Conservation (phyloP, 2,329 filamentous ascomycete species). For the Annulohypoxylon truncatum region DNA sequence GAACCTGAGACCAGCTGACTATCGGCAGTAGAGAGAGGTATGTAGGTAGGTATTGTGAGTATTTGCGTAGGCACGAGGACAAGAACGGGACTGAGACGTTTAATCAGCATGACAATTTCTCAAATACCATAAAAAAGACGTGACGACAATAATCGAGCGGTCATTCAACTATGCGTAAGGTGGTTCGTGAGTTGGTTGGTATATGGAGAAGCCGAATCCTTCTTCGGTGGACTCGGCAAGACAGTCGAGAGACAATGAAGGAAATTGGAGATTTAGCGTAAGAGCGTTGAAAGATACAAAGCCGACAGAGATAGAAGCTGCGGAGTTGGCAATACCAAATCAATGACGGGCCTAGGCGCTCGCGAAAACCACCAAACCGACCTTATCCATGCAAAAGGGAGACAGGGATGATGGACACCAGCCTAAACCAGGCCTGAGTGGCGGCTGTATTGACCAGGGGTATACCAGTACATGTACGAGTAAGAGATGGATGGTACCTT, state of each 20-base stretch:
- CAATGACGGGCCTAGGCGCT: constrained; percentile 42
- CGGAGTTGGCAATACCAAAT: constrained; percentile 38
- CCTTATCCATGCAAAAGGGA: constrained; percentile 27
- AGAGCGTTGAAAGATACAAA: constrained; percentile 14
- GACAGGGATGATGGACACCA: constrained; percentile 29
- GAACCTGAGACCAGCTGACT: constrained; percentile 39
- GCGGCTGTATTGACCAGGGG: constrained; percentile 35
- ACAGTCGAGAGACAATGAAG: constrained; percentile 10
- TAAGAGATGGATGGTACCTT: constrained; percentile 26
- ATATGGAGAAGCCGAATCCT: constrained; percentile 4
- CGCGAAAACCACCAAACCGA: constrained; percentile 35
- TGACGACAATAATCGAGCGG: constrained; percentile 8
- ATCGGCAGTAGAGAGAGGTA: constrained; percentile 26
- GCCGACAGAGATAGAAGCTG: constrained; percentile 30
- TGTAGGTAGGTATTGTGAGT: constrained; percentile 9
- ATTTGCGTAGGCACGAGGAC: constrained; percentile 15
- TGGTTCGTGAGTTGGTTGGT: constrained; percentile 13
- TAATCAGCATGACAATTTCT: constrained; percentile 29
- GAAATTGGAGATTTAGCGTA: constrained; percentile 31
- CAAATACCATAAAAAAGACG: constrained; percentile 12
- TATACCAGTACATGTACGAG: constrained; percentile 34
- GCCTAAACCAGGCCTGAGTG: constrained; percentile 37
- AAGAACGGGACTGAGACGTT: constrained; percentile 20
- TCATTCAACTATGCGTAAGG: constrained; percentile 13
- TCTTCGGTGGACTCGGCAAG: constrained; percentile 28